Evolutionary conservation across 106 monocot species (phyloP), one percentile per base, ranked within the genome.

Genomic region (Allium cepa): DNA sequence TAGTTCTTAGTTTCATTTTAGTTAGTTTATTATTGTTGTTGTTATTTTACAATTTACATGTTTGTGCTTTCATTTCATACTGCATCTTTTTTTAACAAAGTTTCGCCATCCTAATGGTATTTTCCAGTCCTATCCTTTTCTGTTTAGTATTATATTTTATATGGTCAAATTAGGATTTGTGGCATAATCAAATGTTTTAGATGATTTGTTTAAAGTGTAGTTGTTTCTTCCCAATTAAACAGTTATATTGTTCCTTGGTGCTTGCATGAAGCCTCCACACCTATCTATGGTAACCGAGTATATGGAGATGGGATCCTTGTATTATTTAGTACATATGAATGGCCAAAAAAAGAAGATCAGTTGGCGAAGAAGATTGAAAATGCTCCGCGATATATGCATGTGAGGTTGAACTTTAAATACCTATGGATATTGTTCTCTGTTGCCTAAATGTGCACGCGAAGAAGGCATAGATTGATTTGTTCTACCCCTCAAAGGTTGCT

Each of bases 91-190:
- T 22, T 22, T 22, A 22, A 22, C 22, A 0, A 22, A 22, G 22
- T n/a, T 94, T 73, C 87, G 94, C 62, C 94, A 94, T 78, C 94
- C 94, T 65, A 94, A 94, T 82, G 94, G 94, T 90, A 90, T n/a
- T 49, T n/a, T 36, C 36, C 5, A 36, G 36, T 36, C 36, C 36
- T 36, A 53, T 49, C 60, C 60, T 70, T 17, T 17, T 7, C 69
- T 8, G 13, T 60, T 36, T 2, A 36, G 36, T 36, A 36, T 36
- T 36, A 36, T 36, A 4, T 36, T 36, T 36, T 36, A 36, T 36
- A 36, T 36, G 36, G 36, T 36, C 36, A 36, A 36, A 36, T 36
- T 36, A 36, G 36, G 4, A 36, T 36, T 36, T 36, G 36, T 36
- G 3, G 36, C 36, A 36, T 36, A 5, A 36, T 36, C 36, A 36